A percentile compares a stretch with the other conserved stretches of the same genome.
Evolutionary conservation across 306 rosid genomes (phyloP).

Genomic region (Cicer chorassanicum): DNA sequence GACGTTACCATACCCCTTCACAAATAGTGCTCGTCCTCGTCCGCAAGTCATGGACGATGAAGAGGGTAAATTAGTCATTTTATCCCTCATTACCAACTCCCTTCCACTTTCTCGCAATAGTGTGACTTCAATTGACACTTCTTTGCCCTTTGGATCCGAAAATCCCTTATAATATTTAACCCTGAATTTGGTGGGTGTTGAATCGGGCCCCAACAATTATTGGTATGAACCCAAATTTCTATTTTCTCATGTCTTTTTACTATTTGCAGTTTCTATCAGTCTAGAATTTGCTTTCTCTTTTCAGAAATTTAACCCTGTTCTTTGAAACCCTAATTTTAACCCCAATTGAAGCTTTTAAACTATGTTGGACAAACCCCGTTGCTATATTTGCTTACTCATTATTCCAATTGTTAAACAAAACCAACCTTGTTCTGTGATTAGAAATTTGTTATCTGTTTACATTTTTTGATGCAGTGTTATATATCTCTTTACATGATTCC

Average conservation of each 20-base stretch:
- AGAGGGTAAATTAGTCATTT: neutral
- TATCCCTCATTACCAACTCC: neutral
- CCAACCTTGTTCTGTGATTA: neutral
- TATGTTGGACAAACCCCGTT: neutral
- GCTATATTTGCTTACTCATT: neutral
- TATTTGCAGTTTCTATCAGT: neutral
- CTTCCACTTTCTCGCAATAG: neutral
- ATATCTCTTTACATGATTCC: conserved; percentile 17
- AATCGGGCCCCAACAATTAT: neutral
- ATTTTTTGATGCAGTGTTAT: too few species aligned
- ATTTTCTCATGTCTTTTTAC: neutral
- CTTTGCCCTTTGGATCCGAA: neutral
- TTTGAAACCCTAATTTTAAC: conserved; percentile 40
- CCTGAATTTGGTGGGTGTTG: neutral
- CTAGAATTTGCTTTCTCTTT: conserved; percentile 6
- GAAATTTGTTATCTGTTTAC: conserved; percentile 7
- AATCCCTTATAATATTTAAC: neutral
- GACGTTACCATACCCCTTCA: too few species aligned
- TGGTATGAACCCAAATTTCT: conserved; percentile 32
- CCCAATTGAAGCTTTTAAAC: neutral
- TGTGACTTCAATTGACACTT: conserved; percentile 1
- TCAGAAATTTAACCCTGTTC: neutral
- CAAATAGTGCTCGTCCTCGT: too few species aligned
- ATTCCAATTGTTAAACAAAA: conserved; percentile 9
- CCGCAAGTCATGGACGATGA: too few species aligned